These are phyloP conservation scores for Lecanicillium sp. DNA, from an alignment of 2,329 filamentous ascomycete species.

Conservation along the genomic window DNA sequence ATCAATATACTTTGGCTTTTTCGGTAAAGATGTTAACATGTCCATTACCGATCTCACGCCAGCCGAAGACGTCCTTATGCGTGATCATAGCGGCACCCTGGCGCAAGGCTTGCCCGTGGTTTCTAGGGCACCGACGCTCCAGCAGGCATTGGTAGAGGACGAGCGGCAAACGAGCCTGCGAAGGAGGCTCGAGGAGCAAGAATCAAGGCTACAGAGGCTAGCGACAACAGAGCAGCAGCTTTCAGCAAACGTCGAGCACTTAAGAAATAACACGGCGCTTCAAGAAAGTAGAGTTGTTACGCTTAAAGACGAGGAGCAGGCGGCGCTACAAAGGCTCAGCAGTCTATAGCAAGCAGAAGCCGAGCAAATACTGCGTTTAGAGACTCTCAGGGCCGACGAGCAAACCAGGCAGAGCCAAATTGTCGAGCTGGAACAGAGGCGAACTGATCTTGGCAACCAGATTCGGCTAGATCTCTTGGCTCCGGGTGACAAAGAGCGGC, in stretches of 20 bases:
- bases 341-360: neutral
- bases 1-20: slow-evolving; percentile 3
- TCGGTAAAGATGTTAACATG: slow-evolving; percentile 1
- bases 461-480: neutral
- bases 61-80: neutral
- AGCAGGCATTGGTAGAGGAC: neutral
- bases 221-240: neutral
- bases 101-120: neutral
- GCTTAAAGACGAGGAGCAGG: neutral
- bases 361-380: neutral
- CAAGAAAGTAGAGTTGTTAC: neutral
- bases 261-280: neutral
- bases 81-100: neutral
- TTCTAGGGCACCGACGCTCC: neutral
- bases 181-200: neutral
- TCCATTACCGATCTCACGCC: neutral
- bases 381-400: neutral
- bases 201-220: neutral
- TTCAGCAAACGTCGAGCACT: neutral
- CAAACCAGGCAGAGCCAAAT: neutral
- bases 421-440: neutral
- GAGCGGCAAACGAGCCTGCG: neutral
- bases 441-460: neutral
- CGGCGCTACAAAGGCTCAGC: neutral
- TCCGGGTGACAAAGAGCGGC: neutral